These are phyloP conservation scores for Cicer chorassanicum DNA, from an alignment of 306 rosid genomes.

Conservation along the genomic window DNA sequence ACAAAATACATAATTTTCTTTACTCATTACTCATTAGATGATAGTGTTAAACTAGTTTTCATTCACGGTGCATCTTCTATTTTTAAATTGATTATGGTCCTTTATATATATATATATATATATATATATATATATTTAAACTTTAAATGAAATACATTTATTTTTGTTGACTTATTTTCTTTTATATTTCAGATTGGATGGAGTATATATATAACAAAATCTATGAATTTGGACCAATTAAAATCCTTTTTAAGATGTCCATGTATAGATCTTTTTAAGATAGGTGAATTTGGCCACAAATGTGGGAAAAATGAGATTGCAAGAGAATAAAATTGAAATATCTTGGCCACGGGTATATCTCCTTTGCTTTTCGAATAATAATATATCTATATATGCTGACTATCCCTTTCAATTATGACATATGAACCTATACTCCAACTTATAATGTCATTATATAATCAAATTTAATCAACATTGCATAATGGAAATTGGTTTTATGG, in stretches of 20 bases:
- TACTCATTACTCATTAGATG: too few relatives aligned
- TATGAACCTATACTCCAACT: conserved; percentile 5
- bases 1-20: too few relatives aligned
- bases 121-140: too few relatives aligned
- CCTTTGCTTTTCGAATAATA: conserved; percentile 26
- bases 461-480: too few relatives aligned
- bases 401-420: conserved; percentile 26
- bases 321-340: conserved; percentile 38
- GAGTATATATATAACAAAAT: background rate
- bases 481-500: too few relatives aligned
- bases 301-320: conserved; percentile 38
- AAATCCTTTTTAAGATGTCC: conserved; percentile 15
- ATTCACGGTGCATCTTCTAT: too few relatives aligned
- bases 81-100: too few relatives aligned
- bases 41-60: too few relatives aligned
- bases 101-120: too few relatives aligned
- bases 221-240: conserved; percentile 35
- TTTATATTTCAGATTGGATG: too few relatives aligned
- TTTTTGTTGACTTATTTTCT: too few relatives aligned
- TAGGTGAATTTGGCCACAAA: conserved; percentile 43
- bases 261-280: background rate
- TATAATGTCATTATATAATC: background rate
- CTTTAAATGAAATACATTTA: too few relatives aligned
- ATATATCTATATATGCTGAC: background rate
- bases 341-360: conserved; percentile 20